phyloP scores from a whole-genome alignment of 805 yeast genomes.

The Myxozyma nipponensis region DNA sequence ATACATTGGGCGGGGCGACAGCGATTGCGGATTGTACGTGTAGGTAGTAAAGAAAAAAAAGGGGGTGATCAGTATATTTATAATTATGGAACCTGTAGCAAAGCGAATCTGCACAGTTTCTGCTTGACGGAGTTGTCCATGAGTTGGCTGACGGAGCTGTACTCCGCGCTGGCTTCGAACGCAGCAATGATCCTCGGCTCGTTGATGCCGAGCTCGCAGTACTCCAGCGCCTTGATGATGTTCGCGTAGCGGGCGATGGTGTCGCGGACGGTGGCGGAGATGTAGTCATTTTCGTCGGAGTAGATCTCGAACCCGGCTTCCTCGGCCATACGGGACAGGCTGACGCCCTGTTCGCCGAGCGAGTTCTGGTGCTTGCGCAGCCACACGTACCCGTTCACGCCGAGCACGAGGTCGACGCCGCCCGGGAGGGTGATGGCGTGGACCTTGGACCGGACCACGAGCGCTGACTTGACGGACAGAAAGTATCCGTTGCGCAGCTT shows the following conservation, averaged over 20 bases:
- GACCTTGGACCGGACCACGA: slow-evolving; percentile 78
- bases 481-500: slow-evolving; percentile 89
- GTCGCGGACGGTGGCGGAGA: slow-evolving; percentile 57
- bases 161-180: slow-evolving; percentile 85
- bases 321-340: slow-evolving; percentile 62
- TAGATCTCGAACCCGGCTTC: slow-evolving; percentile 95
- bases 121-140: slow-evolving; percentile 66
- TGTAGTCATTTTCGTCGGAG: slow-evolving; percentile 68
- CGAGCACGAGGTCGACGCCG: slow-evolving; percentile 82
- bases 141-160: slow-evolving; percentile 63
- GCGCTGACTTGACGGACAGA: slow-evolving; percentile 64
- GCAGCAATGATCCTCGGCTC: slow-evolving; percentile 75
- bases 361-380: slow-evolving; percentile 50
- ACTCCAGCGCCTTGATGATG: slow-evolving; percentile 76
- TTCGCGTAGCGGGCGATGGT: slow-evolving; percentile 83
- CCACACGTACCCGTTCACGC: slow-evolving; percentile 96
- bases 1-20: too few species aligned
- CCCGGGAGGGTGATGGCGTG: slow-evolving; percentile 91
- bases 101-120: slow-evolving; percentile 8
- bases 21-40: too few species aligned
- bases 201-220: slow-evolving; percentile 80
- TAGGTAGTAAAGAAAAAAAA: too few species aligned
- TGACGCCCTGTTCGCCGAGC: slow-evolving; percentile 39
- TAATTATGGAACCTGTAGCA: neutral
- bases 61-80: neutral